phyloP scores from a whole-genome alignment of 2,329 filamentous ascomycete species.

The Karstenula rhodostoma region DNA sequence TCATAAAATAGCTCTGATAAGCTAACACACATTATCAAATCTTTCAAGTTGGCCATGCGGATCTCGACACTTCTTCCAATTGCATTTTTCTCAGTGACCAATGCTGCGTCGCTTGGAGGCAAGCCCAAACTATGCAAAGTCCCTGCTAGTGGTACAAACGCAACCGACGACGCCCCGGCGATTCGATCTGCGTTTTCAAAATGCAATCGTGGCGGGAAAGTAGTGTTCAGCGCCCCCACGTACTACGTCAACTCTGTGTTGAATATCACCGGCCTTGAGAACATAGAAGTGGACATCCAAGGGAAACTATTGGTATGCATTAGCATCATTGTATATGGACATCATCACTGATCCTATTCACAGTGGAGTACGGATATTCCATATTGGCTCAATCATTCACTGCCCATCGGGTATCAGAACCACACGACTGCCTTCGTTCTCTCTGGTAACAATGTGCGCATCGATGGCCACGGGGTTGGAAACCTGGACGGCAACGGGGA shows the following conservation, averaged over 20 bases:
- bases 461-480: conserved; percentile 59
- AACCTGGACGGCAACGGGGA: conserved; percentile 68
- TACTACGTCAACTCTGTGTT: conserved; percentile 35
- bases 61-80: background rate
- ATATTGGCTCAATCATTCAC: conserved; percentile 28
- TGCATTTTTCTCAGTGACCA: background rate
- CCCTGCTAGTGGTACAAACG: conserved; percentile 26
- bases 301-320: conserved; percentile 29
- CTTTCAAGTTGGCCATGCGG: background rate
- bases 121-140: conserved; percentile 25
- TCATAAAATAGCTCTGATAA: background rate
- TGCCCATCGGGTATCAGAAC: conserved; percentile 28
- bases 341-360: background rate
- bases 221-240: conserved; percentile 32
- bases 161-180: conserved; percentile 36
- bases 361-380: conserved; percentile 23
- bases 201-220: conserved; percentile 30
- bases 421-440: conserved; percentile 27
- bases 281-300: conserved; percentile 37
- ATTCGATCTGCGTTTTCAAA: conserved; percentile 36
- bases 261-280: conserved; percentile 32
- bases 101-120: background rate
- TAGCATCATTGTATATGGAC: background rate
- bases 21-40: background rate
- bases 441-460: conserved; percentile 61